Conservation (phyloP, 2,329 filamentous ascomycete species). For the Exophiala dermatitidis region DNA sequence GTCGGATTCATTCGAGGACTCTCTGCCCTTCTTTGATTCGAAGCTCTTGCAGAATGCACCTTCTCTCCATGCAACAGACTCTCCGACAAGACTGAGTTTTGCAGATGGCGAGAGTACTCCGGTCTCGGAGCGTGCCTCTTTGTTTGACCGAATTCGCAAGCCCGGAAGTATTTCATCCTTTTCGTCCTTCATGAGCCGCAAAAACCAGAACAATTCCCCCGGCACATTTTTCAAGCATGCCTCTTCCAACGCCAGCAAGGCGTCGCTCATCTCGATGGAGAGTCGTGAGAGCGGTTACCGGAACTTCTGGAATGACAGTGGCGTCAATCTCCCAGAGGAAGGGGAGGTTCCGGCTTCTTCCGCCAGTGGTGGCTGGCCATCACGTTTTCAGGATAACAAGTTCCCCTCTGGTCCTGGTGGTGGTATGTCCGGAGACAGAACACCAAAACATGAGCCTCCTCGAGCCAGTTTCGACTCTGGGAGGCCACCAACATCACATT, state of each 20-base stretch:
- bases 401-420: constrained; percentile 51
- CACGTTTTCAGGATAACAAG: constrained; percentile 54
- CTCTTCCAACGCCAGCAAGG: constrained; percentile 83
- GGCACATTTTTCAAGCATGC: constrained; percentile 88
- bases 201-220: constrained; percentile 83
- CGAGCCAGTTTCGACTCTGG: constrained; percentile 85
- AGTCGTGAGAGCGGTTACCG: constrained; percentile 90
- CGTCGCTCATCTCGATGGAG: constrained; percentile 91
- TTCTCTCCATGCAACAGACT: constrained; percentile 71
- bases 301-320: constrained; percentile 97
- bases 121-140: constrained; percentile 67
- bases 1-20: constrained; percentile 97
- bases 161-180: constrained; percentile 91
- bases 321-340: constrained; percentile 86
- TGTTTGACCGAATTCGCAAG: constrained; percentile 90
- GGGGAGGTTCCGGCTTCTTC: constrained; percentile 55
- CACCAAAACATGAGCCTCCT: constrained; percentile 67
- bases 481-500: constrained; percentile 89
- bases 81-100: constrained; percentile 78
- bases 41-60: constrained; percentile 93
- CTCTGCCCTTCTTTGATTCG: constrained; percentile 91
- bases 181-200: constrained; percentile 92
- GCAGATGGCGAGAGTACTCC: constrained; percentile 53
- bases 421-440: constrained; percentile 63
- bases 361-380: constrained; percentile 49